Evolutionary conservation across 768 basidiomycete genomes (phyloP).

Genomic region (Chalciporus piperatus): DNA sequence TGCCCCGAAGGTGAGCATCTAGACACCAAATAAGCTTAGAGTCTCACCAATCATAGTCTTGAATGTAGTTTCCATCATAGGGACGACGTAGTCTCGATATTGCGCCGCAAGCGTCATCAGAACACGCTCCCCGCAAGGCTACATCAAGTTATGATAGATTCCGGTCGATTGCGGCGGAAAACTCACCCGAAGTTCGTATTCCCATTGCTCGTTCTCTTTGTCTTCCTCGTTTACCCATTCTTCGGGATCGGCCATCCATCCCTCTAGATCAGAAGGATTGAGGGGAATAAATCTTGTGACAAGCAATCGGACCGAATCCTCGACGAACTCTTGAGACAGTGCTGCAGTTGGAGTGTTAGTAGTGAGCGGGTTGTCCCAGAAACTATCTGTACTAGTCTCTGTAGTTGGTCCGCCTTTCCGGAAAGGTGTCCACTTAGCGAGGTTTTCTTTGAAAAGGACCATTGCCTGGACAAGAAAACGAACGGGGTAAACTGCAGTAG

Average conservation of each 20-base stretch:
- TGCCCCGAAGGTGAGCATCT: not conserved
- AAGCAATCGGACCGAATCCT: conserved; percentile 70
- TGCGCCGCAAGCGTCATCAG: conserved; percentile 74
- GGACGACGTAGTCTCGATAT: conserved; percentile 66
- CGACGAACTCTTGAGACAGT: conserved; percentile 66
- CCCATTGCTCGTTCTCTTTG: conserved; percentile 89
- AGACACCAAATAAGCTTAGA: not conserved
- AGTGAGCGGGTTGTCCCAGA: not conserved
- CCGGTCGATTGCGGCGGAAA: not conserved
- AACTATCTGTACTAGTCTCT: conserved; percentile 46
- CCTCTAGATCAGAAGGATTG: conserved; percentile 74
- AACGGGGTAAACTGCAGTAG: conserved; percentile 66
- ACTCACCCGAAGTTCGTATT: conserved; percentile 85
- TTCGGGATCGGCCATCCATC: conserved; percentile 87
- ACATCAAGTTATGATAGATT: not conserved
- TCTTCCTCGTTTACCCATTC: conserved; percentile 93
- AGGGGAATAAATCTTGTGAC: conserved; percentile 85
- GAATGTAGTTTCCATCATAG: conserved; percentile 60
- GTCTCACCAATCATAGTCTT: conserved; percentile 54
- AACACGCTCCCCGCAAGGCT: conserved; percentile 95
- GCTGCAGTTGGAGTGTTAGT: conserved; percentile 37
- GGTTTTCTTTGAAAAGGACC: conserved; percentile 81
- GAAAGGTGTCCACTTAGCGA: conserved; percentile 71
- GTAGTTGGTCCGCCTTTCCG: conserved; percentile 60
- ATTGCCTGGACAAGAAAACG: conserved; percentile 81